Base-by-base conservation (phyloP, 345 rosid species). In the Moricandia arvensis region DNA sequence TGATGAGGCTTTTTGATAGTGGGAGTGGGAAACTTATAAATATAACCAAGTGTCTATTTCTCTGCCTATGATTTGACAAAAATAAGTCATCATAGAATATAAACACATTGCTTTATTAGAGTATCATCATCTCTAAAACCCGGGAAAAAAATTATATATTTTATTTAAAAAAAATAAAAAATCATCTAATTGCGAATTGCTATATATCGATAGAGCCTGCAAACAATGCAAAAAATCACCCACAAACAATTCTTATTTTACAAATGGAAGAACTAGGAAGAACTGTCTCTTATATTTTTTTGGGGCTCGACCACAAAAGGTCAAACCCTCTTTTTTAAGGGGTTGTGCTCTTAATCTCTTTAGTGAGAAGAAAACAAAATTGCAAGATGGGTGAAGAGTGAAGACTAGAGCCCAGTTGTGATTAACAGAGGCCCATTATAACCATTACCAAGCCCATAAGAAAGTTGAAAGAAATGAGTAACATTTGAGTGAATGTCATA, bases 21-120 rank as follows among this genome's bases (percentile, higher is more conserved):
- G 72, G 21, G 43, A 43, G 55, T 59, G 4, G 12, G 27, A 55
- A 54, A 18, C 53, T 43, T 41, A n/a, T 18, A 45, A 45, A 18
- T 55, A 64, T 8, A 77, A 57, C 12, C 43, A 77, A 71, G 43
- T 71, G 67, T 77, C 72, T 2, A 8, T 77, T 63, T 64, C 54
- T 45, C 61, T 71, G 31, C 37, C 6, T 55, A 55, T 31, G 66
- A 63, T 77, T 43, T 31, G 66, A 18, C 71, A 63, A 38, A 54
- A 49, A 13, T 4, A 66, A 34, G 15, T 49, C 47, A 76, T 54
- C 43, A 66, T 33, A 17, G 51, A 43, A 43, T 47, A 47, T 47
- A 1, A 4, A 43, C 51, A 57, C 18, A 54, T 38, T 38, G 30
- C 24, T 21, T 43, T 43, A 13, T 24, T 53, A n/a, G n/a, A n/a